Conservation (phyloP, 768 basidiomycete genomes). For the Rhizopogon rudus region DNA sequence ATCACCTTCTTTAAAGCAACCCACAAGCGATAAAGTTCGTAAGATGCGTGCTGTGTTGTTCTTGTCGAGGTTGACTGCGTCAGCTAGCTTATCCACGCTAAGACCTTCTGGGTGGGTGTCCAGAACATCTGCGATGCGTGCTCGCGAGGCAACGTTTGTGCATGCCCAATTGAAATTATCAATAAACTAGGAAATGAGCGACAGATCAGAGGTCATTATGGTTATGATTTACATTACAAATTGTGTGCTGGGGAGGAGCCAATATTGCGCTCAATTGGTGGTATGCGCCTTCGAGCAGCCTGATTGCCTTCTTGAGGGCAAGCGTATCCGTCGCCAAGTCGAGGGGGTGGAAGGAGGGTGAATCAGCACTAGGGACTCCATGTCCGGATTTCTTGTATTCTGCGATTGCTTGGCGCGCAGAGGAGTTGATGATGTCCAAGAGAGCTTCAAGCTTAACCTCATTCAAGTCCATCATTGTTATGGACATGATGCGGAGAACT, state of each 20-base stretch:
- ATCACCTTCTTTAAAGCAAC: constrained; percentile 27
- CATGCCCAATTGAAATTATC: constrained; percentile 23
- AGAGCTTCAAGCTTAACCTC: not conserved
- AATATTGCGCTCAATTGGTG: constrained; percentile 22
- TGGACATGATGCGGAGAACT: not conserved
- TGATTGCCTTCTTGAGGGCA: constrained; percentile 19
- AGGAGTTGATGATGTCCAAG: not conserved
- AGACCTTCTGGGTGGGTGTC: constrained; percentile 22
- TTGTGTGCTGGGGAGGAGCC: constrained; percentile 23
- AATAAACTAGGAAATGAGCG: constrained; percentile 3
- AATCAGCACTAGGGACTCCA: constrained; percentile 21
- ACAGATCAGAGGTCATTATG: not conserved
- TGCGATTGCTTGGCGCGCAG: constrained; percentile 7
- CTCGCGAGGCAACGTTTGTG: constrained; percentile 16
- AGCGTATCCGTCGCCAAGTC: constrained; percentile 16
- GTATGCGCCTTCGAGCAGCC: constrained; percentile 21
- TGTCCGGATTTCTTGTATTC: constrained; percentile 20
- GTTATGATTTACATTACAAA: constrained; percentile 16
- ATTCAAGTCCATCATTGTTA: not conserved
- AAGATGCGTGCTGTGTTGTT: constrained; percentile 26
- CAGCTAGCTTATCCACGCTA: constrained; percentile 20
- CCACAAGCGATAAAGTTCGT: constrained; percentile 24
- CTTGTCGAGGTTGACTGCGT: constrained; percentile 17
- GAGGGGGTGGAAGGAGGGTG: constrained; percentile 16
- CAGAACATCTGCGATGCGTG: constrained; percentile 24